Conservation (phyloP, 116 monocot genomes). For the Phalaenopsis hybrid region DNA sequence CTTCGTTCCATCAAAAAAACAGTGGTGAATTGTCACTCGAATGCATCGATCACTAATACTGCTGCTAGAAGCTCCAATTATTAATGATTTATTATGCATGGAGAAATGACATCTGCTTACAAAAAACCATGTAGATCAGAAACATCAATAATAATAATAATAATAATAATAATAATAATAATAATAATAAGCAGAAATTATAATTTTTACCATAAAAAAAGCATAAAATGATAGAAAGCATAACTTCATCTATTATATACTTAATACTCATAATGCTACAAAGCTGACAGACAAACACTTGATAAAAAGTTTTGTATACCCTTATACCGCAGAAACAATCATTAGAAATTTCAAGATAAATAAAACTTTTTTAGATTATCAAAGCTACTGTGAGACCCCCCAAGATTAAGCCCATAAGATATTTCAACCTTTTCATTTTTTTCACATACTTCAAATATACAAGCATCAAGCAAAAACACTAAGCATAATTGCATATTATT, state of each 20-base stretch:
- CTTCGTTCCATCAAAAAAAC: conserved; percentile 79
- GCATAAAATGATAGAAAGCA: neutral
- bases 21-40: conserved; percentile 85
- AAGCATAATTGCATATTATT: too few relatives aligned
- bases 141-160: too few relatives aligned
- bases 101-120: conserved; percentile 59
- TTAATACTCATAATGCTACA: too few relatives aligned
- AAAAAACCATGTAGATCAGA: neutral
- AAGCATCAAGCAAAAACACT: too few relatives aligned
- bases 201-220: too few relatives aligned
- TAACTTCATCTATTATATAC: neutral
- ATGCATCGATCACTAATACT: conserved; percentile 64
- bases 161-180: too few relatives aligned
- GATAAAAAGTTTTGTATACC: neutral
- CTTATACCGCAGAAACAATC: neutral
- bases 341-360: neutral
- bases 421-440: neutral
- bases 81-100: conserved; percentile 76
- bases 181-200: too few relatives aligned
- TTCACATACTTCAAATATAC: neutral
- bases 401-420: neutral
- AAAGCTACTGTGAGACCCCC: neutral
- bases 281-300: neutral
- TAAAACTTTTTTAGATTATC: neutral
- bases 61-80: conserved; percentile 58